Base-by-base conservation (phyloP, 2,329 filamentous ascomycete species). In the Herpomyces periplanetae region DNA sequence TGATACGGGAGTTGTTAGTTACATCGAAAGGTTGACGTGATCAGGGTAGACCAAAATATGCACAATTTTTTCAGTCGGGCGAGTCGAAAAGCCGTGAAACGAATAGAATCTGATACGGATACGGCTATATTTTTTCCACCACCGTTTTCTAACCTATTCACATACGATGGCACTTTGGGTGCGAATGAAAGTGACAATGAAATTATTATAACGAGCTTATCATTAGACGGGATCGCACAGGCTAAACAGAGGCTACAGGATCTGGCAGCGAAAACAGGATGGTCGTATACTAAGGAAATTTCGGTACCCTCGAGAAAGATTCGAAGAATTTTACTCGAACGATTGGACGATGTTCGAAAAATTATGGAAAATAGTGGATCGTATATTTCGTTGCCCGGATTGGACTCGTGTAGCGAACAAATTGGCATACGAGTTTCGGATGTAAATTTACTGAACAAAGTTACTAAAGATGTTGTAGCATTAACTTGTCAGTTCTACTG, bases 41-140 rank as follows among this genome's bases (percentile, higher is more conserved):
- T 71, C 31, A 64, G 65, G 33, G 49, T 87, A 23, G 73, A 88
- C 29, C 44, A 75, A 19, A 66, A 69, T 11, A 52, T 87, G 34
- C 80, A 96, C 36, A 80, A 71, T 22, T 49, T 88, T 21, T 59
- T 91, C 19, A 88, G 73, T 36, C 80, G 80, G 18, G 65, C 80
- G 18, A 75, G 73, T 29, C 56, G 80, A 29, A 85, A 87, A 45
- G 88, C 88, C 37, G 87, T 96, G 44, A 91, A 91, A 44, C 45
- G 80, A 31, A 88, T 96, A 32, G 80, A 96, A 40, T 85, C 80
- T 7, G 58, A 64, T 11, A 91, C 80, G 7, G 69, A 73, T 31
- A 91, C 80, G 5, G 75, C 80, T 26, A 91, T 96, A 31, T 96
- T 96, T 42, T 91, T 96, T 34, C 80, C 80, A 11, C 71, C 73